Evolutionary conservation across 2,329 filamentous ascomycete genomes (phyloP).

Genomic region (Teratosphaeria viscida): DNA sequence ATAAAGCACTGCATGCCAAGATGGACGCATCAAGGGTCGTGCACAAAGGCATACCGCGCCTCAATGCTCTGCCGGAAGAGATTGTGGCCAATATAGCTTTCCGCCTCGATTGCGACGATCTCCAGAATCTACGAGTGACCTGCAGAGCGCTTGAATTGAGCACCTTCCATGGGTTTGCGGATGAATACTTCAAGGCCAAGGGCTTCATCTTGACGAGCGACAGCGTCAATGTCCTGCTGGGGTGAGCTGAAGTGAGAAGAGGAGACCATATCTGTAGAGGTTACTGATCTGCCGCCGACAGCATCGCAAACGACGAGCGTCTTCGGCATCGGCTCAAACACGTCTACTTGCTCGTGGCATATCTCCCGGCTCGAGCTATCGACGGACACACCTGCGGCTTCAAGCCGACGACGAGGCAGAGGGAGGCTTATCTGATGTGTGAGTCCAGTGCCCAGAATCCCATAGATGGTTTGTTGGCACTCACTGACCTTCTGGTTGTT

Average conservation of each 20-base stretch:
- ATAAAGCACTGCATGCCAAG: background rate
- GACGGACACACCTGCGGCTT: conserved; percentile 8
- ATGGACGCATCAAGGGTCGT: background rate
- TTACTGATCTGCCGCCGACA: background rate
- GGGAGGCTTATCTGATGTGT: background rate
- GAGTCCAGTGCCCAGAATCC: background rate
- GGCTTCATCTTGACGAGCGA: conserved; percentile 17
- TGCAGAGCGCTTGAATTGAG: conserved; percentile 17
- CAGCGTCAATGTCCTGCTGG: conserved; percentile 14
- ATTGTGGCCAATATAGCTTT: conserved; percentile 17
- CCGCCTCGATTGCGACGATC: conserved; percentile 19
- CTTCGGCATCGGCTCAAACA: conserved; percentile 14
- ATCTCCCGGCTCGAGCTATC: conserved; percentile 10
- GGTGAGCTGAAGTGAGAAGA: too few relatives aligned
- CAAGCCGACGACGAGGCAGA: conserved; percentile 9
- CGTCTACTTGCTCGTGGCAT: conserved; percentile 14
- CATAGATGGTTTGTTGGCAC: too few relatives aligned
- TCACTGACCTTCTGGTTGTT: too few relatives aligned
- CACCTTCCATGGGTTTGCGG: conserved; percentile 19
- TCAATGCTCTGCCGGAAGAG: conserved; percentile 20
- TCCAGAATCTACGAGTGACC: conserved; percentile 15
- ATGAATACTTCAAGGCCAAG: conserved; percentile 16
- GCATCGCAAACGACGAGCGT: conserved; percentile 15
- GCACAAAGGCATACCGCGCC: background rate
- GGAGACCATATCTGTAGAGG: too few relatives aligned